Base-by-base conservation (phyloP, 2,329 filamentous ascomycete species). In the Alternaria gaisen region DNA sequence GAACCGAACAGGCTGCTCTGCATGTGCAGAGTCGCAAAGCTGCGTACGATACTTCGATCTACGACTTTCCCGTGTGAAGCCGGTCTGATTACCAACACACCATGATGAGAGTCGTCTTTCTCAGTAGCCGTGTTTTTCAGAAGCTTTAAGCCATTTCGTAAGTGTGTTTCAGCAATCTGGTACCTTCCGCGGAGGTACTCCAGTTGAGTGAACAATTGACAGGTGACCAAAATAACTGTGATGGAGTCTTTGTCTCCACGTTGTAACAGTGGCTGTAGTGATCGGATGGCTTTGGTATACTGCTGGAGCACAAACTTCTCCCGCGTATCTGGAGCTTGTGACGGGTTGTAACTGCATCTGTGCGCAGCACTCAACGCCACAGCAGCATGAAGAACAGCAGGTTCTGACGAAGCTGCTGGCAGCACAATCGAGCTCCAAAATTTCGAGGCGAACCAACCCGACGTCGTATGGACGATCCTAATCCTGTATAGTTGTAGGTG, bases 41-140 rank as follows among this genome's bases (percentile, higher is more conserved):
- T 77, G 58, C 83, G 81, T 3, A 80, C 62, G 16, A 86, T 80
- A 73, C 79, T 82, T 40, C 80, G 74, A 44, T 85, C 82, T 0
- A 76, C 67, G 72, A 72, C 5, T 78, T 75, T 22, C 60, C 54
- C 30, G n/a, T 38, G 60, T 53, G 28, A 60, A 46, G 28, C 10
- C 36, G 44, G 36, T 22, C 51, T 55, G n/a, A 57, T 30, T 18
- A 46, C 26, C 1, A 43, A n/a, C 4, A 48, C 18, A 53, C 51
- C 46, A 26, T 50, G 20, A 2, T 38, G 32, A 4, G 14, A 26
- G 9, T 32, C 3, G 3, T 50, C 46, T 4, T 38, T 36, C 46
- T 24, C 10, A 2, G 46, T 38, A 22, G 71, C 65, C 12, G 68
- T 64, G 30, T 76, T 70, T 12, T 60, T 60, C 1, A 84, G 63